Percentiles rank a stretch among this genome's conserved stretches.
Evolutionary conservation across 2,329 filamentous ascomycete species (phyloP).

Genomic region (Zymoseptoria pseudotritici): DNA sequence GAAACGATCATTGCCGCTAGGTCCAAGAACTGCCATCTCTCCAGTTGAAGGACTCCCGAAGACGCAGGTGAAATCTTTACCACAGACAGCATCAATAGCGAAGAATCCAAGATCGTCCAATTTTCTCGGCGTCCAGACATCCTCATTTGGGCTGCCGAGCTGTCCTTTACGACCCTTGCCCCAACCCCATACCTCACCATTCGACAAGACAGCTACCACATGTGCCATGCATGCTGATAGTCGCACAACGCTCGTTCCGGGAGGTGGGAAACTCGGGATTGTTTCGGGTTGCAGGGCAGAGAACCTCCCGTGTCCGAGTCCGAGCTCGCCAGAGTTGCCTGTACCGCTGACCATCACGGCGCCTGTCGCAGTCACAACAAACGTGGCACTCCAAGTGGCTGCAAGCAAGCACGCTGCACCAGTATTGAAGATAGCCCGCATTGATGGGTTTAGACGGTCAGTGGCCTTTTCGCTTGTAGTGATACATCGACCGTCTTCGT

Average conservation of each 20-base stretch:
- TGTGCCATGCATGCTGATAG: slow-evolving; percentile 73
- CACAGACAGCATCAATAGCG: slow-evolving; percentile 64
- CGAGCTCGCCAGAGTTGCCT: slow-evolving; percentile 66
- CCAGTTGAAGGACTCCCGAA: slow-evolving; percentile 50
- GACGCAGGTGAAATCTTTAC: slow-evolving; percentile 77
- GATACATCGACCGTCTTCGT: slow-evolving; percentile 40
- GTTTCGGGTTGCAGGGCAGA: slow-evolving; percentile 33
- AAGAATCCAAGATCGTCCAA: slow-evolving; percentile 54
- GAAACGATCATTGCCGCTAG: slow-evolving; percentile 66
- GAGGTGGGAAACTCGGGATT: slow-evolving; percentile 59
- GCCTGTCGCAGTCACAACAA: slow-evolving; percentile 46
- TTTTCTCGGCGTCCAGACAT: slow-evolving; percentile 54
- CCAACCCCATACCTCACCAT: slow-evolving; percentile 80
- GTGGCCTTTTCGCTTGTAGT: background rate
- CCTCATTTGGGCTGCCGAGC: slow-evolving; percentile 52
- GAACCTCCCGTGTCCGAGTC: slow-evolving; percentile 42
- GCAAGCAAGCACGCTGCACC: slow-evolving; percentile 32
- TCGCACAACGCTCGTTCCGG: slow-evolving; percentile 50
- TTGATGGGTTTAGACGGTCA: background rate
- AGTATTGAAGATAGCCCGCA: background rate
- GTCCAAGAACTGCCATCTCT: slow-evolving; percentile 60
- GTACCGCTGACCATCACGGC: slow-evolving; percentile 57
- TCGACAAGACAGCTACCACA: slow-evolving; percentile 62
- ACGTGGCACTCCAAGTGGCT: slow-evolving; percentile 72
- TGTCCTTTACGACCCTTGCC: slow-evolving; percentile 82